Evolutionary conservation across 129 eudicot species (phyloP), one percentile per base, ranked within the genome.

Genomic region (Tagetes erecta): DNA sequence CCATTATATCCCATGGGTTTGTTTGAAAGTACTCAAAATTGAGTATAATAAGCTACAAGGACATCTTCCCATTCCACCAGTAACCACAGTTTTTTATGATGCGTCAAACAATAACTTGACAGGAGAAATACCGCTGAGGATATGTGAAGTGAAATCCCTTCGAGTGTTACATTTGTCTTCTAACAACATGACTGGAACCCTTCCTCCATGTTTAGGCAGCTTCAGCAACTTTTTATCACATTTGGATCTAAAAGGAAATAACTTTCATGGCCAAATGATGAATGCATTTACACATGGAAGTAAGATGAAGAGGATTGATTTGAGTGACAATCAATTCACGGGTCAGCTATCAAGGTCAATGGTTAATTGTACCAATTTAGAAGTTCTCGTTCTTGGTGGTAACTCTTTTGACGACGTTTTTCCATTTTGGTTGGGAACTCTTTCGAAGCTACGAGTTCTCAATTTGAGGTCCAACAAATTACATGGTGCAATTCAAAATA

Each of bases 391-490:
- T 8, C 37, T 75, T 64, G 72, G 65, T 64, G 39, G 64, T 49
- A 75, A 75, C 57, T 57, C 33, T 4, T 40, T 66, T 6, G 56
- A 76, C 3, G 80, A 55, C 11, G 31, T 33, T 0, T 76, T 76
- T 41, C 80, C 80, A 0, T 5, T 1, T 52, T 76, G 73, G 73
- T 9, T 76, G 2, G 80, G 72, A 39, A 6, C n/a, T 52, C 73
- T 76, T 8, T 0, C 14, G 7, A 31, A 76, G 42, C 53, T 76
- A 2, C 67, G 66, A 27, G 73, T 76, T 30, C 73, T 76, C 4
- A 58, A 39, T 44, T 33, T 76, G 45, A 3, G 71, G 35, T 36
- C 5, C 52, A 75, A 75, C 38, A 64, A 55, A 8, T 44, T 75
- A 10, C 14, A 10, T 0, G 79, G 79, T 50, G 53, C 31, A 64